Base-by-base conservation (phyloP, 345 rosid species). In the Aegle marmelos region DNA sequence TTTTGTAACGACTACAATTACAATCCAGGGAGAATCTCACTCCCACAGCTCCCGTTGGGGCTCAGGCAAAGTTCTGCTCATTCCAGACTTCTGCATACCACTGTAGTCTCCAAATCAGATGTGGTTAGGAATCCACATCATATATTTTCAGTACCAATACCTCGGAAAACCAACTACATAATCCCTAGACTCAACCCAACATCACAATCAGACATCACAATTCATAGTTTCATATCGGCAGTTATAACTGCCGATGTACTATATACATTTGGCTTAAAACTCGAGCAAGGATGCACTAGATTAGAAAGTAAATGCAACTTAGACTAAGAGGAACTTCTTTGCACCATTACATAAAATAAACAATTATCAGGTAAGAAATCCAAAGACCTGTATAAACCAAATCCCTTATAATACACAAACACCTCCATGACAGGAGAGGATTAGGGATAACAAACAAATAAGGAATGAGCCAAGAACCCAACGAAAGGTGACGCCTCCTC, bases 381-480 rank as follows among this genome's bases (percentile, higher is more conserved):
- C 76, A 77, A 65, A 60, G n/a, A 68, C 76, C 76, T 73, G 73
- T 82, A 84, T 81, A 78, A 66, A 80, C 76, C 75, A 82, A 59
- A 82, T 79, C 76, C 81, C 78, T 75, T 87, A 87, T 85, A 80
- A 78, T 85, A 87, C 86, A 87, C 82, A 79, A 78, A 30, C 76
- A 77, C 59, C 79, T 79, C 75, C 76, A 81, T 39, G 37, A 67
- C 30, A 53, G 68, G 70, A 61, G 82, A 13, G 21, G 56, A 59
- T 19, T 9, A n/a, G 66, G 30, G 63, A 37, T 30, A 63, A 25
- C 50, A n/a, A 50, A 64, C 62, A 37, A 57, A 62, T 59, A 68
- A 75, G 62, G 73, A 63, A 76, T 25, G 61, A 62, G 50, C 78
- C 68, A 50, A 19, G 63, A 65, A 76, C 59, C 64, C 54, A 71